Conservation (phyloP, 2,329 filamentous ascomycete genomes). For the Fusarium gaditjirri region DNA sequence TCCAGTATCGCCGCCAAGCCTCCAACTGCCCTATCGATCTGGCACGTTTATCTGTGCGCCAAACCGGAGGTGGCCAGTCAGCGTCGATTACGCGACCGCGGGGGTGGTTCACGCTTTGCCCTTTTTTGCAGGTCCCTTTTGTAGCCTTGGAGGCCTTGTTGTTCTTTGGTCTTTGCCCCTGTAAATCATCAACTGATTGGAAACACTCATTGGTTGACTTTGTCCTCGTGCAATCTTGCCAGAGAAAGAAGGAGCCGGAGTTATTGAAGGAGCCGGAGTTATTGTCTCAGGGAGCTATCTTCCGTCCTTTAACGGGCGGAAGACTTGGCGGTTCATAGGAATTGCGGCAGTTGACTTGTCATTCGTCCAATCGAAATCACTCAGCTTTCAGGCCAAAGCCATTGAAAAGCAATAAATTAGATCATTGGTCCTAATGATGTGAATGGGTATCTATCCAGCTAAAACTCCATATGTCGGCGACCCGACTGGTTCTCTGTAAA, state of each 20-base stretch:
- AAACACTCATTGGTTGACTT: constrained; percentile 13
- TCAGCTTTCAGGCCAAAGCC: constrained; percentile 6
- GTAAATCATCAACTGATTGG: constrained; percentile 1
- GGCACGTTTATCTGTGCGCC: constrained; percentile 44
- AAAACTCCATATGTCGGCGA: constrained; percentile 6
- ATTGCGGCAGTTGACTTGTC: background rate
- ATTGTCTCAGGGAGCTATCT: constrained; percentile 14
- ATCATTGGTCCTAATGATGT: background rate
- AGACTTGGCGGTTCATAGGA: background rate
- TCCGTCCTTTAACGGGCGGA: constrained; percentile 6
- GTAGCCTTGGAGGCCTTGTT: constrained; percentile 24
- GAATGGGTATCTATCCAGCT: constrained; percentile 9
- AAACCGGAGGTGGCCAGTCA: constrained; percentile 34
- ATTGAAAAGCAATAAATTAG: background rate
- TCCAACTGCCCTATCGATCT: constrained; percentile 41
- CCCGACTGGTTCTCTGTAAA: background rate
- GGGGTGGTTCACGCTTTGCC: constrained; percentile 31
- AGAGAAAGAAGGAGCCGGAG: constrained; percentile 15
- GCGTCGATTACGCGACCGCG: background rate
- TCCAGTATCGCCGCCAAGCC: constrained; percentile 22
- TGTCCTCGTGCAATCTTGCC: constrained; percentile 29
- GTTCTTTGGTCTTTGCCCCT: constrained; percentile 26
- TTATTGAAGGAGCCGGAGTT: constrained; percentile 12
- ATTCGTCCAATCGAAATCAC: constrained; percentile 17
- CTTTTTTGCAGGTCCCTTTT: constrained; percentile 43